Evolutionary conservation across 345 rosid species (phyloP).

Genomic region (Melastoma malabathricum): DNA sequence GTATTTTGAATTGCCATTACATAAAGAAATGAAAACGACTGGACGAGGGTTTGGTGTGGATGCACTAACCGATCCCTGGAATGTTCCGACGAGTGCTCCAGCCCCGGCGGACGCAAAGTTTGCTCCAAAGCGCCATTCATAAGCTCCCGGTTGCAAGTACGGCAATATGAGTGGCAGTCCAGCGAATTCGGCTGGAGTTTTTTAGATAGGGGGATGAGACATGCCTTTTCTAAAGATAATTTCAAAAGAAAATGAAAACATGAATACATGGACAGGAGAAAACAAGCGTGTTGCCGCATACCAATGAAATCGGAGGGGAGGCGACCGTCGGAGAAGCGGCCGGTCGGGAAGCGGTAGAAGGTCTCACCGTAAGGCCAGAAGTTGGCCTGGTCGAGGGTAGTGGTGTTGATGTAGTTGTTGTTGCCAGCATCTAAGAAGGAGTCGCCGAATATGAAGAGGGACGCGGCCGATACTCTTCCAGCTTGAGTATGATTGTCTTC

Average conservation of each 20-base stretch:
- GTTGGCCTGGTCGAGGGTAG: slow-evolving; percentile 66
- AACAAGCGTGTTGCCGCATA: slow-evolving; percentile 13
- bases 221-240: too few species aligned
- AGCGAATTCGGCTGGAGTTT: slow-evolving; percentile 42
- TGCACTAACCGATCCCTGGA: slow-evolving; percentile 34
- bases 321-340: slow-evolving; percentile 83
- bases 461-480: too few species aligned
- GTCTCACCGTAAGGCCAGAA: slow-evolving; percentile 77
- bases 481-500: too few species aligned
- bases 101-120: slow-evolving; percentile 92
- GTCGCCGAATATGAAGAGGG: slow-evolving; percentile 77
- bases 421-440: slow-evolving; percentile 70
- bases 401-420: slow-evolving; percentile 68
- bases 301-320: slow-evolving; percentile 62
- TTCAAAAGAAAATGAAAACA: slow-evolving; percentile 2
- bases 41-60: too few species aligned
- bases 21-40: too few species aligned
- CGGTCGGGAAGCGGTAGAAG: slow-evolving; percentile 60
- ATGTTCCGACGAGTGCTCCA: slow-evolving; percentile 66
- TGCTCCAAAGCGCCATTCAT: slow-evolving; percentile 32
- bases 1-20: too few species aligned
- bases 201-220: too few species aligned
- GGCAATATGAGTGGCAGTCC: slow-evolving; percentile 59
- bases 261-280: background rate
- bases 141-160: slow-evolving; percentile 50